Evolutionary conservation across 208 protist genomes (phyloP).

Genomic region (Wallacemonas sp.): DNA sequence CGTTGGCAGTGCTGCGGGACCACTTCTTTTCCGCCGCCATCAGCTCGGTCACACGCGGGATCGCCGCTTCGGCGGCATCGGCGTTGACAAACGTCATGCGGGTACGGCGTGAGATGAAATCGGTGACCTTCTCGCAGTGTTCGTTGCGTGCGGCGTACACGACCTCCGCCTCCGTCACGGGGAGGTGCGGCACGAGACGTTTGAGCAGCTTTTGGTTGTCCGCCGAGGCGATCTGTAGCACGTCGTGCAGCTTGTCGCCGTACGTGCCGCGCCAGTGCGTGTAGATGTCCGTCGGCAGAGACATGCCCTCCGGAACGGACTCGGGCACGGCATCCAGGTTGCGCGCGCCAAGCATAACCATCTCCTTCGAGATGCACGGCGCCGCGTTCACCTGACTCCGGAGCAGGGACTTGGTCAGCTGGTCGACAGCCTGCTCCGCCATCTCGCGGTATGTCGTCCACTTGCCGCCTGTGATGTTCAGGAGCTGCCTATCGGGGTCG

Average conservation of each 20-base stretch:
- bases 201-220: constrained; percentile 30
- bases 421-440: constrained; percentile 88
- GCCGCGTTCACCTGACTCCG: constrained; percentile 22
- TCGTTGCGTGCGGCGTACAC: constrained; percentile 73
- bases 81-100: constrained; percentile 90
- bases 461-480: constrained; percentile 94
- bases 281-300: constrained; percentile 57
- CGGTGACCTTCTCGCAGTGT: constrained; percentile 86
- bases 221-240: constrained; percentile 36
- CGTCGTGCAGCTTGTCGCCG: constrained; percentile 51
- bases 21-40: constrained; percentile 87
- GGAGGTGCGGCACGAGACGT: constrained; percentile 47
- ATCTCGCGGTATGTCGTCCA: constrained; percentile 97
- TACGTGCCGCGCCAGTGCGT: constrained; percentile 63
- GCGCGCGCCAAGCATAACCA: constrained; percentile 82
- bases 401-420: constrained; percentile 44
- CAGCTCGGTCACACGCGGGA: constrained; percentile 83
- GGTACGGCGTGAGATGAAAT: constrained; percentile 92
- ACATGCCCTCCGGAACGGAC: constrained; percentile 22
- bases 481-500: constrained; percentile 48
- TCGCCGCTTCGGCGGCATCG: constrained; percentile 48
- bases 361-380: constrained; percentile 71
- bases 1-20: constrained; percentile 35
- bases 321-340: constrained; percentile 34
- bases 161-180: constrained; percentile 90